Conservation (phyloP, 2,329 filamentous ascomycete species). For the Aureobasidium mangrovei region DNA sequence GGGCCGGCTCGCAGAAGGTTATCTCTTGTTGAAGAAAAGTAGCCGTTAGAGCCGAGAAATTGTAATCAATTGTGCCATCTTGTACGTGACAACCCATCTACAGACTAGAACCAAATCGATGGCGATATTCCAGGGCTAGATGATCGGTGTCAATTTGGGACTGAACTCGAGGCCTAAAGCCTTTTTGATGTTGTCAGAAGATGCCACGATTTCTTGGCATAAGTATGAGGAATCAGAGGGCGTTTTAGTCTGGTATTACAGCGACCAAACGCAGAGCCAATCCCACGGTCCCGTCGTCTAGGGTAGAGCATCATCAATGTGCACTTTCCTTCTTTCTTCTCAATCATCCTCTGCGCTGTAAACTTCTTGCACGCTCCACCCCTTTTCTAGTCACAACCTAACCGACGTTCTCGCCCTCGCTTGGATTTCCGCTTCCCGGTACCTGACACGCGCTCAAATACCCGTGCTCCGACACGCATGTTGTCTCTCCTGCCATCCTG, state of each 20-base stretch:
- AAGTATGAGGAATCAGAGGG: not conserved
- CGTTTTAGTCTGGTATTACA: not conserved
- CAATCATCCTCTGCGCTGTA: not conserved
- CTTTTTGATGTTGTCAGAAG: constrained; percentile 11
- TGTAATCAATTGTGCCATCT: not conserved
- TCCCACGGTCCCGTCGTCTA: no score
- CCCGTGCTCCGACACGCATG: constrained; percentile 14
- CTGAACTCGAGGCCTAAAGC: not conserved
- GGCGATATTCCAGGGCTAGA: not conserved
- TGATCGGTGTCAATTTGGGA: not conserved
- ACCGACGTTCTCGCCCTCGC: constrained; percentile 11
- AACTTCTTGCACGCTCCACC: not conserved
- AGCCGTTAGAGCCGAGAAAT: constrained; percentile 7
- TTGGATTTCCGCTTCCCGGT: constrained; percentile 11
- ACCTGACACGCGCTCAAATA: constrained; percentile 11
- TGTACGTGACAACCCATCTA: not conserved
- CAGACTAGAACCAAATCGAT: not conserved
- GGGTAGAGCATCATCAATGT: no score
- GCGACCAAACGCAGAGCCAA: no score
- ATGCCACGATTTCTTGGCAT: not conserved
- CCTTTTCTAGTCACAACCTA: not conserved
- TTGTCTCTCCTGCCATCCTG: constrained; percentile 5
- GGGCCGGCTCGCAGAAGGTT: constrained; percentile 1
- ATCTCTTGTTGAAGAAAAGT: constrained; percentile 4
- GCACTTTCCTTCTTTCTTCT: not conserved